Evolutionary conservation across 768 basidiomycete genomes (phyloP).

Genomic region (Panaeolus cyanescens): DNA sequence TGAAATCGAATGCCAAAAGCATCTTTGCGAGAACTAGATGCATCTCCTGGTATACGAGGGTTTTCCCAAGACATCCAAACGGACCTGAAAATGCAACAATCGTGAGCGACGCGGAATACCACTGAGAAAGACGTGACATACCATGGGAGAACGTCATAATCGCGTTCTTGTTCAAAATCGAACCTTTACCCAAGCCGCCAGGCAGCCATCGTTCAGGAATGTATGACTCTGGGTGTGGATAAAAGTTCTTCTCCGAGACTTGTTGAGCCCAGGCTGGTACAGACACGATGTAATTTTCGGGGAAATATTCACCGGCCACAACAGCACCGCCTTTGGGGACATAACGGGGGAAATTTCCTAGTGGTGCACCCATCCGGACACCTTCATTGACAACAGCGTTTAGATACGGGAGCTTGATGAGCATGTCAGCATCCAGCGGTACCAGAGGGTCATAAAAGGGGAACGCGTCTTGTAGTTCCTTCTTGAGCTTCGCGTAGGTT

Average conservation of each 20-base stretch:
- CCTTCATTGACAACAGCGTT: constrained; percentile 33
- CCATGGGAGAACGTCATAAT: constrained; percentile 29
- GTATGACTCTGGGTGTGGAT: constrained; percentile 21
- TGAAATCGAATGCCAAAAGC: constrained; percentile 29
- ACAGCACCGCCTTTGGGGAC: constrained; percentile 24
- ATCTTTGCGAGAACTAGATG: constrained; percentile 24
- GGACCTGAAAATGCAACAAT: constrained; percentile 32
- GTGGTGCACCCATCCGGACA: constrained; percentile 30
- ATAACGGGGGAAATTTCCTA: constrained; percentile 28
- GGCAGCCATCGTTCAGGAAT: constrained; percentile 33
- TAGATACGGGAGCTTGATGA: constrained; percentile 29
- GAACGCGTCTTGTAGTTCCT: background rate
- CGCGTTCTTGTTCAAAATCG: constrained; percentile 22
- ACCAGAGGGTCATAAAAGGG: background rate
- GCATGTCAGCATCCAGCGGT: background rate
- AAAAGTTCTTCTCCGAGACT: constrained; percentile 30
- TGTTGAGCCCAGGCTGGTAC: constrained; percentile 29
- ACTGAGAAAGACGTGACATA: constrained; percentile 6
- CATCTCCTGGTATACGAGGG: constrained; percentile 31
- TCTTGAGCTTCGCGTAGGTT: background rate
- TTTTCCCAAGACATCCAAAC: constrained; percentile 30
- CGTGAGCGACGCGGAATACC: too few species aligned
- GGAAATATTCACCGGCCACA: constrained; percentile 29
- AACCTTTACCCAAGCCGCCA: constrained; percentile 28
- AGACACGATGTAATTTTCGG: constrained; percentile 27